Evolutionary conservation across 352 stramenopile species (phyloP).

Genomic region (Globisporangium spiculum): DNA sequence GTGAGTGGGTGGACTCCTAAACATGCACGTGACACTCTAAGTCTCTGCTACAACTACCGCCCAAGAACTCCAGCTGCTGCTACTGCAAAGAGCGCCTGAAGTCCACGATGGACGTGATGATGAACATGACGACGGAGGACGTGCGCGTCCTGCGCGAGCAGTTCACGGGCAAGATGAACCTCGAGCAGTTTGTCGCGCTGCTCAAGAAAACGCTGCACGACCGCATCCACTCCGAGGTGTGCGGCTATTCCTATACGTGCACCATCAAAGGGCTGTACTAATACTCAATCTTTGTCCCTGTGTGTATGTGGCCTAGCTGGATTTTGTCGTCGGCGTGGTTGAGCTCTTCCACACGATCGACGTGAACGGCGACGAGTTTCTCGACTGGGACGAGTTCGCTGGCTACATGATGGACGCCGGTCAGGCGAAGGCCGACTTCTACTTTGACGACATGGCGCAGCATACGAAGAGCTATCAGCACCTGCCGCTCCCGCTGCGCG

Average conservation of each 20-base stretch:
- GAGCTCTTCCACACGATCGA: conserved; percentile 91
- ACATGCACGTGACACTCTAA: not conserved
- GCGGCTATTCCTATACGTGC: not conserved
- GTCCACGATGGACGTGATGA: conserved; percentile 76
- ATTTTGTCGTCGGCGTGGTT: conserved; percentile 82
- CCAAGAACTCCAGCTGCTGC: not conserved
- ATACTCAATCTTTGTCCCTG: not conserved
- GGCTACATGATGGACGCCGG: conserved; percentile 82
- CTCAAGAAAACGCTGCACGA: conserved; percentile 70
- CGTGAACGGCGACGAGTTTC: conserved; percentile 80
- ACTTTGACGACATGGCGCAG: conserved; percentile 29
- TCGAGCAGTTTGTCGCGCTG: conserved; percentile 70
- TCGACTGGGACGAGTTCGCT: conserved; percentile 91
- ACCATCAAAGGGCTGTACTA: not conserved
- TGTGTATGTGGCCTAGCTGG: conserved; percentile 28
- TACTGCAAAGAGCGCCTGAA: not conserved
- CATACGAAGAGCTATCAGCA: conserved; percentile 15
- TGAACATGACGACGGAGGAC: conserved; percentile 82
- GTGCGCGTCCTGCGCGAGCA: conserved; percentile 53
- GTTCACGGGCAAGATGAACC: conserved; percentile 44
- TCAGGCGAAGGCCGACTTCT: conserved; percentile 53
- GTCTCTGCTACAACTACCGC: not conserved
- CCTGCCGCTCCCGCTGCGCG: conserved; percentile 6
- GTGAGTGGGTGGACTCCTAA: not conserved
- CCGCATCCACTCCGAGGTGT: conserved; percentile 51